A percentile compares a stretch with the other conserved stretches of the same genome.
Evolutionary conservation across 441 rosid genomes (phyloP).

Genomic region (Erodium texanum): DNA sequence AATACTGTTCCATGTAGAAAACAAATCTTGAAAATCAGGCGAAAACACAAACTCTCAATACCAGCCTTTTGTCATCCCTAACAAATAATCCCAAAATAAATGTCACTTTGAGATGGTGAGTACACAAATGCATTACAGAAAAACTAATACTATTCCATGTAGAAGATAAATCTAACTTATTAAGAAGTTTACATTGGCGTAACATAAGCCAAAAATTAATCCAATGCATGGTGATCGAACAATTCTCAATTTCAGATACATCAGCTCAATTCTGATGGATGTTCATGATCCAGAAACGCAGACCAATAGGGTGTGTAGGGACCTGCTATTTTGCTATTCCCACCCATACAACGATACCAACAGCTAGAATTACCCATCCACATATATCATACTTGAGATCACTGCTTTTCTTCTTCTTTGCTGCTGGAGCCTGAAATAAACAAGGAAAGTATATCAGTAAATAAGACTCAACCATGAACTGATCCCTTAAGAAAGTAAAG

Average conservation of each 20-base stretch:
- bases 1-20: too few species aligned
- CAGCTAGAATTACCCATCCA: slow-evolving; percentile 56
- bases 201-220: not conserved
- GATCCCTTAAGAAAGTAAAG: not conserved
- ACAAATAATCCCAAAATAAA: not conserved
- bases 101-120: not conserved
- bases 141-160: not conserved
- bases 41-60: too few species aligned
- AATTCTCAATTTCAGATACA: not conserved
- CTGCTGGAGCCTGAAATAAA: slow-evolving; percentile 31
- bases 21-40: too few species aligned
- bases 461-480: not conserved
- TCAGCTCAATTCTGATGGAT: not conserved
- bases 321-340: slow-evolving; percentile 45
- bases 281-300: not conserved
- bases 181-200: not conserved
- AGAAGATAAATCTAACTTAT: not conserved
- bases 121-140: not conserved
- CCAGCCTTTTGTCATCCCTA: not conserved
- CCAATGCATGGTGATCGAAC: not conserved
- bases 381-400: slow-evolving; percentile 54
- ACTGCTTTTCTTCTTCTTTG: slow-evolving; percentile 40
- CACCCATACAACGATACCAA: slow-evolving; percentile 53
- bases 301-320: slow-evolving; percentile 42
- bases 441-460: not conserved